These are phyloP conservation scores for Peterozyma xylosa DNA, from an alignment of 805 yeast species.

Conservation along the genomic window DNA sequence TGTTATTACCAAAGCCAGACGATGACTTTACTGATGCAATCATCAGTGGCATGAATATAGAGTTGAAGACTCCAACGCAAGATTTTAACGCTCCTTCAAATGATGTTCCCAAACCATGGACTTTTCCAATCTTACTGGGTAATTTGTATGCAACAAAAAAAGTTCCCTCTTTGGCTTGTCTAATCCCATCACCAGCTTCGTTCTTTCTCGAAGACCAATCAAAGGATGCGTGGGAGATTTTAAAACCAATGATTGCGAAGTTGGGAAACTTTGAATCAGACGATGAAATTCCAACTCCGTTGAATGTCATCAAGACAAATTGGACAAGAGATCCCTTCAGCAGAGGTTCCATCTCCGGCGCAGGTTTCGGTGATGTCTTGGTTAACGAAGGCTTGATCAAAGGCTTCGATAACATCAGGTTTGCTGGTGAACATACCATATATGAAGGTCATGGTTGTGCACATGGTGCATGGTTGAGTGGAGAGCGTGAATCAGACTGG, in stretches of 20 bases:
- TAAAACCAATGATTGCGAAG: conserved; percentile 31
- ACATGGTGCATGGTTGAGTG: conserved; percentile 51
- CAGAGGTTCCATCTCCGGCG: conserved; percentile 39
- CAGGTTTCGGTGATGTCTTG: conserved; percentile 31
- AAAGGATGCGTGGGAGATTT: conserved; percentile 34
- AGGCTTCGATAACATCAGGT: conserved; percentile 33
- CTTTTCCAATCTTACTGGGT: conserved; percentile 20
- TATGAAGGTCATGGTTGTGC: conserved; percentile 50
- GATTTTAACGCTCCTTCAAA: conserved; percentile 11
- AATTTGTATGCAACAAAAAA: conserved; percentile 20
- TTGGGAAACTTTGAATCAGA: conserved; percentile 16
- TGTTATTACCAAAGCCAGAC: conserved; percentile 22
- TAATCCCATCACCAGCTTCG: conserved; percentile 44
- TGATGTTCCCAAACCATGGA: conserved; percentile 17
- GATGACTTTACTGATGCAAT: conserved; percentile 10
- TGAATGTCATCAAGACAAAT: conserved; percentile 22
- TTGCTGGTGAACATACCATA: conserved; percentile 51
- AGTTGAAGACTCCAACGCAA: conserved; percentile 3
- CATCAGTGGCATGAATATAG: conserved; percentile 6
- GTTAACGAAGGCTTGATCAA: conserved; percentile 23
- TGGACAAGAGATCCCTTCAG: conserved; percentile 49
- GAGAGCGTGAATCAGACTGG: conserved; percentile 36
- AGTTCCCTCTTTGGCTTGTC: conserved; percentile 33
- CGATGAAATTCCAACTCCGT: conserved; percentile 18
- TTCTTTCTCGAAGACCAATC: conserved; percentile 35